Conservation (phyloP, 306 rosid genomes). For the Vigna unguiculata region DNA sequence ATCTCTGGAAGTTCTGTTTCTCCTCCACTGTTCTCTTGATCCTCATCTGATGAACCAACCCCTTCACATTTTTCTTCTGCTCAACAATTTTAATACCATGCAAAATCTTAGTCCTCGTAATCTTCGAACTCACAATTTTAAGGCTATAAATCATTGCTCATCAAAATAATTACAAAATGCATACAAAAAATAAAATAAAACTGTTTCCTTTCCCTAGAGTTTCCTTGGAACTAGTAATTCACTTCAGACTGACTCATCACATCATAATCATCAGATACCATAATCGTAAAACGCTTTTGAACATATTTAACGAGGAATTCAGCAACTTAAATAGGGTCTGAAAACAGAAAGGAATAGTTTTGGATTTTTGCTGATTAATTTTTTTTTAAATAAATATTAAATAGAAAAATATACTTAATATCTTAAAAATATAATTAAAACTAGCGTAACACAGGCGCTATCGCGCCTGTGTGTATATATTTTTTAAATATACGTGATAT, state of each 20-base stretch:
- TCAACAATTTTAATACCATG: constrained; percentile 1
- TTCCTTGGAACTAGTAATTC: background rate
- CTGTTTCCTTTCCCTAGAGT: no score
- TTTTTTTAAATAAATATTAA: no score
- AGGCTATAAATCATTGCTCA: no score
- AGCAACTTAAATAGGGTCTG: background rate
- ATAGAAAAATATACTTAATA: no score
- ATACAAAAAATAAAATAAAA: no score
- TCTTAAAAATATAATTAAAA: no score
- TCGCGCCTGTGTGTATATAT: no score
- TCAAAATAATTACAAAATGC: no score
- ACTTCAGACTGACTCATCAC: background rate
- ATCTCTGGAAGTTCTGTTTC: constrained; percentile 83
- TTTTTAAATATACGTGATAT: no score
- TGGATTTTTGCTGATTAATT: background rate
- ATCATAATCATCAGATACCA: background rate
- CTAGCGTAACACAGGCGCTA: no score
- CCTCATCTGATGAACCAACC: constrained; percentile 86
- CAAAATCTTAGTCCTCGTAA: background rate
- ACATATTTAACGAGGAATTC: background rate
- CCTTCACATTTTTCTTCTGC: constrained; percentile 80
- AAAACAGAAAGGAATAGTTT: background rate
- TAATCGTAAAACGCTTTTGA: background rate
- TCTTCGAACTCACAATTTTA: background rate
- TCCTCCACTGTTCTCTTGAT: constrained; percentile 83